phyloP scores from a whole-genome alignment of 2,329 filamentous ascomycete genomes.

The Dothiorella sarmentorum region DNA sequence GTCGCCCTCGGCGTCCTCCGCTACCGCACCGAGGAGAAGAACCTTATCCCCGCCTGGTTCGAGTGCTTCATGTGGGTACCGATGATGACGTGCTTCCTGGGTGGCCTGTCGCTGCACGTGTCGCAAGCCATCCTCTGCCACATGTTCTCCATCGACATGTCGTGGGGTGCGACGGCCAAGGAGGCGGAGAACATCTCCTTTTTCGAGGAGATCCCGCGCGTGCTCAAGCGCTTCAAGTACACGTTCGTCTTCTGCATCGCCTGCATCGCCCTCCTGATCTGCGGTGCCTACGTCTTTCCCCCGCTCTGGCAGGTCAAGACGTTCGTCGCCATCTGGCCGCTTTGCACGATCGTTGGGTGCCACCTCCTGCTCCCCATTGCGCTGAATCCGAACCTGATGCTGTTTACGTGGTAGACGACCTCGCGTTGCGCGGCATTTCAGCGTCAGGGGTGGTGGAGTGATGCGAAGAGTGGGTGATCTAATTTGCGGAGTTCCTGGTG shows the following conservation, averaged over 20 bases:
- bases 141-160: constrained; percentile 41
- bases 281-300: constrained; percentile 47
- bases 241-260: constrained; percentile 52
- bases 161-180: constrained; percentile 57
- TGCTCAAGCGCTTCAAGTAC: constrained; percentile 55
- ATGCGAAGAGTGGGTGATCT: not conserved
- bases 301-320: constrained; percentile 54
- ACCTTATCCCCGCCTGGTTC: constrained; percentile 51
- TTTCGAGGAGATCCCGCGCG: constrained; percentile 54
- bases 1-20: constrained; percentile 68
- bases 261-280: constrained; percentile 48
- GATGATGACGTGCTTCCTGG: constrained; percentile 40
- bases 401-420: constrained; percentile 54
- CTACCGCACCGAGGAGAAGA: constrained; percentile 65
- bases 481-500: not conserved
- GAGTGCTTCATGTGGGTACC: constrained; percentile 65
- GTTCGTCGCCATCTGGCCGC: constrained; percentile 59
- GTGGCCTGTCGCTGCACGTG: constrained; percentile 40
- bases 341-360: constrained; percentile 50
- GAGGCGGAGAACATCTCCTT: constrained; percentile 57
- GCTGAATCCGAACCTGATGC: constrained; percentile 63
- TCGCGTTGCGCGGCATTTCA: not conserved
- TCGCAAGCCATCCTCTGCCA: constrained; percentile 40
- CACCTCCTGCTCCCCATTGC: constrained; percentile 59
- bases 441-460: not conserved